phyloP scores from a whole-genome alignment of 1,284 basidiomycete genomes.

The Coriolopsis trogii region DNA sequence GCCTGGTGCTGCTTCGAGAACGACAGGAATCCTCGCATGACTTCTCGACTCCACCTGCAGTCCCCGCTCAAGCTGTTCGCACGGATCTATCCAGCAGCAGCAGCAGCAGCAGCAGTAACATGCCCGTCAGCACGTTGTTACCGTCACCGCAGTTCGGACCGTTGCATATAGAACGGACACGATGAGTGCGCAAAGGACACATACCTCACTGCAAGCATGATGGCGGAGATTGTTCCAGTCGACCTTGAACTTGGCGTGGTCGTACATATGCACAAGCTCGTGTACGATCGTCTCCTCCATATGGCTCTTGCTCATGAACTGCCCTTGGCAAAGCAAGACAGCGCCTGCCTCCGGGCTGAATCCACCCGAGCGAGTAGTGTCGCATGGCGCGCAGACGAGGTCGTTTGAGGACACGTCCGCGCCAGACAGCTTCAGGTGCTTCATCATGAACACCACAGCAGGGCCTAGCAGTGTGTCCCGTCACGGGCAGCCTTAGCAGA shows the following conservation, averaged over 20 bases:
- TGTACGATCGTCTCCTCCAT: constrained; percentile 94
- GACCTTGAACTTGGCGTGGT: constrained; percentile 92
- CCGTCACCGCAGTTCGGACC: too few relatives aligned
- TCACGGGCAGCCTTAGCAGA: constrained; percentile 5
- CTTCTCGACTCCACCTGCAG: constrained; percentile 83
- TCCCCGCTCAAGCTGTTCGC: constrained; percentile 94
- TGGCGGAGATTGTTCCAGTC: constrained; percentile 91
- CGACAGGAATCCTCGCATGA: constrained; percentile 72
- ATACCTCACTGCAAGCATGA: constrained; percentile 94
- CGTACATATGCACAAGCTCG: constrained; percentile 96
- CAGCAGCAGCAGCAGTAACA: too few relatives aligned
- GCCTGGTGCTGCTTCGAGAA: constrained; percentile 97
- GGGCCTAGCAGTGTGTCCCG: constrained; percentile 59
- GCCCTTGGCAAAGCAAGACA: constrained; percentile 83
- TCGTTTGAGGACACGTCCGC: constrained; percentile 68
- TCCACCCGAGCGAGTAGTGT: constrained; percentile 75
- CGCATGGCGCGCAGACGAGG: constrained; percentile 85
- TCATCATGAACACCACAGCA: constrained; percentile 84
- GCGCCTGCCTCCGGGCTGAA: constrained; percentile 78
- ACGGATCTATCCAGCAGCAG: constrained; percentile 67
- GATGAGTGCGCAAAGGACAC: too few relatives aligned
- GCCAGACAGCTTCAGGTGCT: constrained; percentile 79
- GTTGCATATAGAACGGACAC: constrained; percentile 2
- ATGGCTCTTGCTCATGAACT: constrained; percentile 81
- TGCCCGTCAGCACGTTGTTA: too few relatives aligned